Evolutionary conservation across 257 asterid genomes (phyloP).

Genomic region (Solanum okadae): DNA sequence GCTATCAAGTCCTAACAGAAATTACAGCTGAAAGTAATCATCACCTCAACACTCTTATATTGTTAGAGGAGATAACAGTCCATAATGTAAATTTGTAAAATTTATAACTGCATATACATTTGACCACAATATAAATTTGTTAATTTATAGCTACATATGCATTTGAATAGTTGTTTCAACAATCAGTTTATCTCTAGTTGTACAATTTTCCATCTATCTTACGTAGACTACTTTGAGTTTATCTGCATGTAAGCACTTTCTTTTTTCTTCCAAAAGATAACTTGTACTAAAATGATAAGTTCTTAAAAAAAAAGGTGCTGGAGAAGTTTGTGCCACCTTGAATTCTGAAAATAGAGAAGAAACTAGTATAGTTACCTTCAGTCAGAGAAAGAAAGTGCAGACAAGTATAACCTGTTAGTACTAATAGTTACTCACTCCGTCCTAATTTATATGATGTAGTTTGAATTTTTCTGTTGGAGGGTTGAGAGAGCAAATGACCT

Average conservation of each 20-base stretch:
- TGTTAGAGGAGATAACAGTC: neutral
- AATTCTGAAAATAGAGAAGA: neutral
- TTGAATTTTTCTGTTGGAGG: neutral
- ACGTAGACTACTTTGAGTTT: neutral
- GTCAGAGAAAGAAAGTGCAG: neutral
- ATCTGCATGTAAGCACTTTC: neutral
- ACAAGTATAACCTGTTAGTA: neutral
- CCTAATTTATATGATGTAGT: neutral
- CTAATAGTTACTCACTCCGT: neutral
- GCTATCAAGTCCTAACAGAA: slow-evolving; percentile 61
- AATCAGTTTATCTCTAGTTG: neutral
- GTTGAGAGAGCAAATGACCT: neutral
- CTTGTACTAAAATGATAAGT: neutral
- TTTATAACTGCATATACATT: neutral
- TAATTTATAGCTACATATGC: neutral
- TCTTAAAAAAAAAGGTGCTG: neutral
- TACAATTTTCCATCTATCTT: neutral
- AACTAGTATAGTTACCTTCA: neutral
- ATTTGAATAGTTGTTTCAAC: neutral
- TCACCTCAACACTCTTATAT: slow-evolving; percentile 13
- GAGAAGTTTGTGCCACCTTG: neutral
- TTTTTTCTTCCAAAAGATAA: neutral
- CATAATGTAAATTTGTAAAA: neutral
- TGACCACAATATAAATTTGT: neutral
- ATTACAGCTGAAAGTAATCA: slow-evolving; percentile 30